Evolutionary conservation across 23 red algal species (phyloP).

Genomic region (Gracilaria caudata): DNA sequence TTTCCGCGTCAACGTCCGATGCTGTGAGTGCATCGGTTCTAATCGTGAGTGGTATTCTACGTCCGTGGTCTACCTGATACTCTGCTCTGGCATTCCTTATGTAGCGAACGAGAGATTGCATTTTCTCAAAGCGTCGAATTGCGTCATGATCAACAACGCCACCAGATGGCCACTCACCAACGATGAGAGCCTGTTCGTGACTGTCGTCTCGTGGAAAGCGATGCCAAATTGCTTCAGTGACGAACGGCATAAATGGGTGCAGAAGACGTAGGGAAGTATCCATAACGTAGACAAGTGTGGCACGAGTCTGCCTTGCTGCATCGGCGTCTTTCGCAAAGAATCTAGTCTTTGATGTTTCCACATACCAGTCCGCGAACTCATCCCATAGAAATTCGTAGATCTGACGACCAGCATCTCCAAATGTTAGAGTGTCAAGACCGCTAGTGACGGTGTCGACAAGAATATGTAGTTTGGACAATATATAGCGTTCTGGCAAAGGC

Average conservation of each 20-base stretch:
- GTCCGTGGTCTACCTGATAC: conserved; percentile 81
- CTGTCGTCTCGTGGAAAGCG: conserved; percentile 69
- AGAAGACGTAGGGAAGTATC: conserved; percentile 92
- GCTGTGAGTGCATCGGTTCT: conserved; percentile 45
- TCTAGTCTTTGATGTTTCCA: conserved; percentile 92
- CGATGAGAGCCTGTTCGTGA: conserved; percentile 72
- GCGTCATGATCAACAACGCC: conserved; percentile 43
- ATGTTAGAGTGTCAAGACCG: conserved; percentile 52
- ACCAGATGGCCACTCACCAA: conserved; percentile 79
- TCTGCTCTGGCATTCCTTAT: conserved; percentile 89
- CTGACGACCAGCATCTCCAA: conserved; percentile 81
- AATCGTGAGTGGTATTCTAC: conserved; percentile 70
- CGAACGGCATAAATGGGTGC: conserved; percentile 99
- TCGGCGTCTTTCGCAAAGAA: conserved; percentile 42
- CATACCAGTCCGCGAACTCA: conserved; percentile 99
- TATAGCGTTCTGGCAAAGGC: conserved; percentile 83
- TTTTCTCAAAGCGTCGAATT: conserved; percentile 70
- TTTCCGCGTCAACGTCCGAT: conserved; percentile 54
- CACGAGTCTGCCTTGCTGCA: conserved; percentile 38
- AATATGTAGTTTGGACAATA: conserved; percentile 74
- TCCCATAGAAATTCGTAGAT: conserved; percentile 98
- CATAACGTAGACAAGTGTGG: conserved; percentile 84
- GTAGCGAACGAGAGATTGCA: conserved; percentile 84
- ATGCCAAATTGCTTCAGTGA: conserved; percentile 96
- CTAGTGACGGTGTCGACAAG: conserved; percentile 60